These are phyloP conservation scores for Hysterium pulicare DNA, from an alignment of 2,329 filamentous ascomycete species.

Conservation along the genomic window DNA sequence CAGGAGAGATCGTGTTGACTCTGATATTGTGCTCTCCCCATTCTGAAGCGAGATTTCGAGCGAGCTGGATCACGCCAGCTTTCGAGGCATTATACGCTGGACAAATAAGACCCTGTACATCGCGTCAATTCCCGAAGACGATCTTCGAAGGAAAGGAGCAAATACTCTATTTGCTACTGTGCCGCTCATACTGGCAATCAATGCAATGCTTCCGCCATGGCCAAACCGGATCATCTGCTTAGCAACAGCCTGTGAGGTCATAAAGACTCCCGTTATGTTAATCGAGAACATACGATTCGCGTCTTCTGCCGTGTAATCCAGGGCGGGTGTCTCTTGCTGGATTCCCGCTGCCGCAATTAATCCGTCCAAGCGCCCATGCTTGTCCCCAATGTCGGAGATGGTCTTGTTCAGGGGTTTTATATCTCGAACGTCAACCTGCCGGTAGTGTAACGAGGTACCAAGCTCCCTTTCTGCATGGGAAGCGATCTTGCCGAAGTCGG, in stretches of 20 bases:
- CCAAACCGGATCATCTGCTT: conserved; percentile 62
- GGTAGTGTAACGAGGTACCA: conserved; percentile 68
- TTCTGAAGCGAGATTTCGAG: conserved; percentile 66
- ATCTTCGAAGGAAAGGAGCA: conserved; percentile 8
- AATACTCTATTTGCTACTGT: conserved; percentile 61
- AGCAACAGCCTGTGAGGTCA: conserved; percentile 62
- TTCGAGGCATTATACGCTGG: conserved; percentile 74
- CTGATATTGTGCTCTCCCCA: conserved; percentile 72
- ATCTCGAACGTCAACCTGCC: conserved; percentile 76
- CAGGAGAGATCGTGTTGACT: conserved; percentile 77
- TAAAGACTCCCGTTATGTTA: conserved; percentile 60
- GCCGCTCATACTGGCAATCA: conserved; percentile 63
- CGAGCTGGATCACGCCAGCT: conserved; percentile 69
- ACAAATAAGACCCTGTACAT: conserved; percentile 57
- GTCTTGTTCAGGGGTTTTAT: conserved; percentile 63
- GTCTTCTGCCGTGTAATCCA: conserved; percentile 69
- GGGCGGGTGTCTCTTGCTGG: conserved; percentile 77
- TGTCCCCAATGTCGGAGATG: conserved; percentile 64
- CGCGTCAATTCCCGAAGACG: background rate
- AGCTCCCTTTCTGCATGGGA: conserved; percentile 61
- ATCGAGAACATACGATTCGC: conserved; percentile 61
- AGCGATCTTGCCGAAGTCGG: conserved; percentile 64
- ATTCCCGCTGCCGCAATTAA: conserved; percentile 72
- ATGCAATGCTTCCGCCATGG: conserved; percentile 58
- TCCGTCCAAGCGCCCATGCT: conserved; percentile 73